These are phyloP conservation scores for Pseudonectria foliicola DNA, from an alignment of 2,329 filamentous ascomycete genomes.

Conservation along the genomic window DNA sequence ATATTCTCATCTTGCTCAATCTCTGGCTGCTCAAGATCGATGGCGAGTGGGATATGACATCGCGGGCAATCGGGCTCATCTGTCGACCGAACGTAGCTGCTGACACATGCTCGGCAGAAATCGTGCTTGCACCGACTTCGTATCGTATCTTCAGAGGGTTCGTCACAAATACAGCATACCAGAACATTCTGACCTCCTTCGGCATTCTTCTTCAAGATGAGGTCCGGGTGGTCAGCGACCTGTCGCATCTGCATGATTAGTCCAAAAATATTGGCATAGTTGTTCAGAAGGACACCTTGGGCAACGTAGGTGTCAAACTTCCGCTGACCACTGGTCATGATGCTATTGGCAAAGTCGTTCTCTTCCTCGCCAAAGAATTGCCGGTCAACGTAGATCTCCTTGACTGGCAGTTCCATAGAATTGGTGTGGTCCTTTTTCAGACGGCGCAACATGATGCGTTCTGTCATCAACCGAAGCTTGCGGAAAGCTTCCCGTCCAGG, in stretches of 20 bases:
- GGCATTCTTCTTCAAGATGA: conserved; percentile 81
- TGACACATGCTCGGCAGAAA: conserved; percentile 37
- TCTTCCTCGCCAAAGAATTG: conserved; percentile 97
- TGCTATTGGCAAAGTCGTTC: conserved; percentile 88
- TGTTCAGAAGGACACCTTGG: conserved; percentile 88
- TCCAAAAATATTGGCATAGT: conserved; percentile 98
- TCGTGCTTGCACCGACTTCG: conserved; percentile 90
- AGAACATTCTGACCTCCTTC: conserved; percentile 84
- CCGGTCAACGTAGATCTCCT: conserved; percentile 84
- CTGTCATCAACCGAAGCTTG: conserved; percentile 82
- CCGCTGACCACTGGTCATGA: conserved; percentile 85
- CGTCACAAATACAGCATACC: conserved; percentile 92
- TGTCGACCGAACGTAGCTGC: conserved; percentile 62
- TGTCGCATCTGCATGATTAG: conserved; percentile 99
- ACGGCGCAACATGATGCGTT: conserved; percentile 90
- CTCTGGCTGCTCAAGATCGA: conserved; percentile 91
- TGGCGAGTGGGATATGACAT: conserved; percentile 82
- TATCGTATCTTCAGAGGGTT: conserved; percentile 90
- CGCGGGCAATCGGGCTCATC: conserved; percentile 75
- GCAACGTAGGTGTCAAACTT: conserved; percentile 95
- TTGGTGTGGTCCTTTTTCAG: conserved; percentile 90
- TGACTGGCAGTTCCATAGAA: conserved; percentile 93
- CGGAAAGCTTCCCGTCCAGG: conserved; percentile 63
- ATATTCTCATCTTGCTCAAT: conserved; percentile 83
- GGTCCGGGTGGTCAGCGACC: conserved; percentile 90